Conservation (phyloP, 23 red algal genomes). For the Gracilariopsis chorda region DNA sequence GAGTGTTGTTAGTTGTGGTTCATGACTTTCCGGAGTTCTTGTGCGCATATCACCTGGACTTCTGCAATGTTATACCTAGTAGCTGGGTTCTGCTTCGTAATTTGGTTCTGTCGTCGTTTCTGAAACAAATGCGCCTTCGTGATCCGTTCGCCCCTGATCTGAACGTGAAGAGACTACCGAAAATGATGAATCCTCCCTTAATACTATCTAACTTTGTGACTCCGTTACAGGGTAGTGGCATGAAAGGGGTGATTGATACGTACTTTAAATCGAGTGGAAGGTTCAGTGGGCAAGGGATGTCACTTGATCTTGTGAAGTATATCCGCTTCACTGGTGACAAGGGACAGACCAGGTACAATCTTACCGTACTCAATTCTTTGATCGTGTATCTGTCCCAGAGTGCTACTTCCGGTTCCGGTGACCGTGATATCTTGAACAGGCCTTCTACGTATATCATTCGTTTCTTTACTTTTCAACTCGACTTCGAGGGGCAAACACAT, state of each 20-base stretch:
- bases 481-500: conserved; percentile 79
- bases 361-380: conserved; percentile 73
- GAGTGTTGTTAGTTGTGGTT: conserved; percentile 81
- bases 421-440: neutral
- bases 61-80: conserved; percentile 78
- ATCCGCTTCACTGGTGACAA: neutral
- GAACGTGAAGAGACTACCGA: conserved; percentile 77
- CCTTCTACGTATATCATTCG: conserved; percentile 67
- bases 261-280: conserved; percentile 31
- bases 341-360: conserved; percentile 6
- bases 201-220: conserved; percentile 70
- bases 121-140: conserved; percentile 83
- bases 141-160: conserved; percentile 93
- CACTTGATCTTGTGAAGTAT: conserved; percentile 6
- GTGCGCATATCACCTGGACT: conserved; percentile 74
- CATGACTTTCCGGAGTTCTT: conserved; percentile 99
- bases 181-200: conserved; percentile 65
- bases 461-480: conserved; percentile 63
- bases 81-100: conserved; percentile 92
- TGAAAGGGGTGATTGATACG: conserved; percentile 64
- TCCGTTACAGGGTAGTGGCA: conserved; percentile 24
- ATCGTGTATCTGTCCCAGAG: conserved; percentile 86
- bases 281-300: neutral
- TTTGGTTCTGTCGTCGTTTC: conserved; percentile 86
- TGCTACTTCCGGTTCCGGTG: neutral